Conservation (phyloP, 805 yeast species). For the Saccharomycopsis vini region DNA sequence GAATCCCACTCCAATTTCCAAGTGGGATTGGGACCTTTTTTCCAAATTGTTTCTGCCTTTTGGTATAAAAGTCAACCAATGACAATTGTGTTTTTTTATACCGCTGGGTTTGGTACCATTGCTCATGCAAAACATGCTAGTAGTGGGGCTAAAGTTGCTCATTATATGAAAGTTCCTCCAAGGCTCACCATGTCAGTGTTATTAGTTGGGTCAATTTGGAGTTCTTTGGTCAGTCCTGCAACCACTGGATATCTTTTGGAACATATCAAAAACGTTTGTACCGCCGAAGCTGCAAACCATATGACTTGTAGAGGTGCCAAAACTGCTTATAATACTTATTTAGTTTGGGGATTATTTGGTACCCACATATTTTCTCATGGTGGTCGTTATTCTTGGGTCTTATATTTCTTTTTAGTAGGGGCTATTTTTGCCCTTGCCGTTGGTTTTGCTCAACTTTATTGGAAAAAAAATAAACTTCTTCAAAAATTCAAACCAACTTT, state of each 20-base stretch:
- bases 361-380: slow-evolving; percentile 47
- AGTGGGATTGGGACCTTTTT: slow-evolving; percentile 37
- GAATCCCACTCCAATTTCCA: slow-evolving; percentile 45
- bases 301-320: slow-evolving; percentile 40
- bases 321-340: slow-evolving; percentile 39
- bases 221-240: slow-evolving; percentile 32
- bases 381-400: slow-evolving; percentile 43
- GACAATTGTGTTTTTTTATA: slow-evolving; percentile 46
- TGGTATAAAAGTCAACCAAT: slow-evolving; percentile 46
- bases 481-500: slow-evolving; percentile 25
- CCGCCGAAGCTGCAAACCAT: slow-evolving; percentile 31
- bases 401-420: slow-evolving; percentile 51
- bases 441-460: slow-evolving; percentile 41
- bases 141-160: slow-evolving; percentile 46
- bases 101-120: slow-evolving; percentile 45
- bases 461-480: background rate
- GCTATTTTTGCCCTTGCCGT: slow-evolving; percentile 27
- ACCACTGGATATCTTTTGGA: slow-evolving; percentile 32
- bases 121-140: slow-evolving; percentile 45
- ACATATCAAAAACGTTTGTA: slow-evolving; percentile 35
- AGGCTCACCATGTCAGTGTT: slow-evolving; percentile 38
- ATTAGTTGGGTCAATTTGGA: slow-evolving; percentile 36
- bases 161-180: slow-evolving; percentile 52
- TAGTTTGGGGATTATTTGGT: slow-evolving; percentile 42
- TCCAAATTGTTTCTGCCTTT: slow-evolving; percentile 53